Percentiles rank a stretch among this genome's conserved stretches.
Conservation (phyloP, 108 stramenopile species). For the Cyclotella atomus region DNA sequence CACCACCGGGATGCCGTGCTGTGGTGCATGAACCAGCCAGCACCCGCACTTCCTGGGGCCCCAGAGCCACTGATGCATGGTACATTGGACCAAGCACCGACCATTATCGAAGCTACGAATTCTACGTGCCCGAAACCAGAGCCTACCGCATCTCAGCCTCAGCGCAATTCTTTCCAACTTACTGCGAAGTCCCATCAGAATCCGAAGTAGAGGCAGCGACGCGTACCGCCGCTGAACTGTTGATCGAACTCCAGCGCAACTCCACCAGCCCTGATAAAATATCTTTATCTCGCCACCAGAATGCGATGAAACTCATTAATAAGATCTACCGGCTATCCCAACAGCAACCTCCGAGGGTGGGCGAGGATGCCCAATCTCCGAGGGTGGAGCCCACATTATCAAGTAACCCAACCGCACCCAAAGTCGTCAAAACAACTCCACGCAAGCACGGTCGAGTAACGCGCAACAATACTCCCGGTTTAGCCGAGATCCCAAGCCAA, state of each 20-base stretch:
- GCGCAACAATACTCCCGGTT: constrained; percentile 2
- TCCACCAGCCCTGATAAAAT: too few species aligned
- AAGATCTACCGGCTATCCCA: neutral
- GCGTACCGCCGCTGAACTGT: neutral
- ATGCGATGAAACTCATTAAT: neutral
- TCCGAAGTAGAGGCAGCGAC: neutral
- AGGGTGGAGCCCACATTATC: neutral
- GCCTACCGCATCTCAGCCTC: constrained; percentile 23
- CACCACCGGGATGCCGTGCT: constrained; percentile 45
- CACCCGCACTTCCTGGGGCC: constrained; percentile 12
- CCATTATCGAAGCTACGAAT: constrained; percentile 23
- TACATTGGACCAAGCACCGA: constrained; percentile 22
- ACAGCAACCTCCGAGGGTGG: constrained; percentile 1
- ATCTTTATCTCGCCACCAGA: neutral
- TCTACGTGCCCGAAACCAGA: constrained; percentile 24
- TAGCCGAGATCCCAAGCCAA: neutral
- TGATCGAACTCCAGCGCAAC: neutral
- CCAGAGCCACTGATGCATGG: constrained; percentile 24
- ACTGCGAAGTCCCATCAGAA: constrained; percentile 8
- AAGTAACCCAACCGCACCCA: constrained; percentile 5
- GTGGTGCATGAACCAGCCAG: constrained; percentile 22
- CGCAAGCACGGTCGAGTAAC: neutral
- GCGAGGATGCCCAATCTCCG: neutral
- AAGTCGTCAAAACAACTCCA: neutral
- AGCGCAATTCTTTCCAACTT: neutral